Percentiles rank a stretch among this genome's conserved stretches.
Evolutionary conservation across 139 green algal species (phyloP).

Genomic region (Coccomyxa sp.): DNA sequence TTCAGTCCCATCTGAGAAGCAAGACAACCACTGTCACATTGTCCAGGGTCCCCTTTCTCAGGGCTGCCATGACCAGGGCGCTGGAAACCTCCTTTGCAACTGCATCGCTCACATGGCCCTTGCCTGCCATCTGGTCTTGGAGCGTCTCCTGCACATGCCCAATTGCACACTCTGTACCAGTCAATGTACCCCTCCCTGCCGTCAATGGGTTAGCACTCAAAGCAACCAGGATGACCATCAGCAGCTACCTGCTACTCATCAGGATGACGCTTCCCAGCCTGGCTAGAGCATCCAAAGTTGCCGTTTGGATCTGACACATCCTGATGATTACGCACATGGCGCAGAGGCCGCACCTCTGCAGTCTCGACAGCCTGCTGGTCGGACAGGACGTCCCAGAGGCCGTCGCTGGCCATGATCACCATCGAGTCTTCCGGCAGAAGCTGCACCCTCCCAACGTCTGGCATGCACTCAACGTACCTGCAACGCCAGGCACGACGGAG

Average conservation of each 20-base stretch:
- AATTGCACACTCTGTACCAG: not conserved
- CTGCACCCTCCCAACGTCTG: conserved; percentile 41
- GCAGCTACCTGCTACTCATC: too few species aligned
- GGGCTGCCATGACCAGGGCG: conserved; percentile 17
- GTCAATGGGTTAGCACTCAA: too few species aligned
- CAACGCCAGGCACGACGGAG: not conserved
- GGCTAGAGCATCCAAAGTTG: too few species aligned
- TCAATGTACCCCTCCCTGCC: too few species aligned
- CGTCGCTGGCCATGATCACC: conserved; percentile 37
- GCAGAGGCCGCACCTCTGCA: conserved; percentile 1
- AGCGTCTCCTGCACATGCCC: not conserved
- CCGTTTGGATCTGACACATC: too few species aligned
- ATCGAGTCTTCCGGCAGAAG: conserved; percentile 42
- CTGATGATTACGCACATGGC: too few species aligned
- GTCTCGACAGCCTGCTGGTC: conserved; percentile 48
- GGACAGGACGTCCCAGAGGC: conserved; percentile 54
- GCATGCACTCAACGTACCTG: conserved; percentile 36
- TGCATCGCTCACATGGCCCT: not conserved
- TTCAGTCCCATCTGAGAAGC: conserved; percentile 25
- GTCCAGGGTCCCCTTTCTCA: conserved; percentile 32
- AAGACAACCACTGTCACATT: conserved; percentile 40
- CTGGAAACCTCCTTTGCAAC: conserved; percentile 19
- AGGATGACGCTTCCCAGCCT: too few species aligned
- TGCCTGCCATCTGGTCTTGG: not conserved
- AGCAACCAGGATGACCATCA: too few species aligned